Percentiles rank a stretch among this genome's conserved stretches.
Conservation (phyloP, 2,329 filamentous ascomycete species). For the Epichloe scottii region DNA sequence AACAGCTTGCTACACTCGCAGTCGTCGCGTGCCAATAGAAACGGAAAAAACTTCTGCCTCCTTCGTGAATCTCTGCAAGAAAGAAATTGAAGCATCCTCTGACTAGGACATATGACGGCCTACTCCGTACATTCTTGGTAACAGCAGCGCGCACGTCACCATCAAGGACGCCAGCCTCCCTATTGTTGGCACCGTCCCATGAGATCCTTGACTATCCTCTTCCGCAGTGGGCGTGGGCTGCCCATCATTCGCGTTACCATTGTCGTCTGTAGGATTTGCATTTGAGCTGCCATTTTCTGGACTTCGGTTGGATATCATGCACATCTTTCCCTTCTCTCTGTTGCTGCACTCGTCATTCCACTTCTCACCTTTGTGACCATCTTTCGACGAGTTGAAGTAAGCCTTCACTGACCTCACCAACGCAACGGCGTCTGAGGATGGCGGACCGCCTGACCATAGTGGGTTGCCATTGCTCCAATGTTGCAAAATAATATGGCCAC, state of each 20-base stretch:
- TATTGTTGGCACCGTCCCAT: background rate
- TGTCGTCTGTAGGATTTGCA: conserved; percentile 10
- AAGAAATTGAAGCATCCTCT: background rate
- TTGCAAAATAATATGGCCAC: conserved; percentile 57
- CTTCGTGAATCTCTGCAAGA: background rate
- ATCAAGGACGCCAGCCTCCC: background rate
- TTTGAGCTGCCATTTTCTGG: conserved; percentile 13
- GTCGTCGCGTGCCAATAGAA: background rate
- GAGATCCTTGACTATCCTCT: background rate
- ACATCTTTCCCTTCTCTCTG: conserved; percentile 9
- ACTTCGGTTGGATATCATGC: conserved; percentile 13
- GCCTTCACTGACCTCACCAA: conserved; percentile 60
- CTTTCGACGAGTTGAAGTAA: conserved; percentile 61
- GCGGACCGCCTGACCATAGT: conserved; percentile 60
- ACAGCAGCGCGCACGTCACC: background rate
- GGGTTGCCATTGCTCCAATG: conserved; percentile 70
- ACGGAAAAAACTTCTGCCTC: background rate
- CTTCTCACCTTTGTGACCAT: conserved; percentile 9
- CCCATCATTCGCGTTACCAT: background rate
- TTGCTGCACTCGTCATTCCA: conserved; percentile 5
- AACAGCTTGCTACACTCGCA: background rate
- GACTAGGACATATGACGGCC: background rate
- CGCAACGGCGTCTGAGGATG: conserved; percentile 46
- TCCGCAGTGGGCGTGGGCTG: background rate
- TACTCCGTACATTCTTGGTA: background rate